Percentiles rank a stretch among this genome's conserved stretches.
These are phyloP conservation scores for Alternaria solani DNA, from an alignment of 2,329 filamentous ascomycete species.

Conservation along the genomic window DNA sequence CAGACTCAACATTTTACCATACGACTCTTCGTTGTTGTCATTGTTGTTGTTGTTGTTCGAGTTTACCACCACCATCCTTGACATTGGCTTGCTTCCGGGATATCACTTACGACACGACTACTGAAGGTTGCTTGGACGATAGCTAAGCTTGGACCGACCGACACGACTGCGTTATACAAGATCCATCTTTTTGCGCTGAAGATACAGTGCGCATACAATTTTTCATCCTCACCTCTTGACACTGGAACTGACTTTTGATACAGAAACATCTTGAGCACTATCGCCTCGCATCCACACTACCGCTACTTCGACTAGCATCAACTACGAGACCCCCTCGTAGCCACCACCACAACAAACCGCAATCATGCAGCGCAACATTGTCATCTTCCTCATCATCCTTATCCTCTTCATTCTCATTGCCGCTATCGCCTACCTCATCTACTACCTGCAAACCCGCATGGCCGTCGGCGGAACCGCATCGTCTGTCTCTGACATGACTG, in stretches of 20 bases:
- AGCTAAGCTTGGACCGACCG: not conserved
- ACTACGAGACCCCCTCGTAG: not conserved
- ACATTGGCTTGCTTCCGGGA: conserved; percentile 1
- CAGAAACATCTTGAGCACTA: not conserved
- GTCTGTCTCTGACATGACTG: conserved; percentile 44
- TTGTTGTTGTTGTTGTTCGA: not conserved
- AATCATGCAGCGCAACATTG: conserved; percentile 61
- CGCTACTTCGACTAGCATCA: not conserved
- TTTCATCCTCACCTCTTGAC: not conserved
- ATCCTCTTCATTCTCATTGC: conserved; percentile 61
- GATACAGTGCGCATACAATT: not conserved
- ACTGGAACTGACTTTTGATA: not conserved
- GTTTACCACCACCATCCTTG: conserved; percentile 1
- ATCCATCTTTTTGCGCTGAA: not conserved
- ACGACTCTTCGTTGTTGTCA: not conserved
- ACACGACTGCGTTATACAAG: conserved; percentile 1
- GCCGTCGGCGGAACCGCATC: conserved; percentile 46
- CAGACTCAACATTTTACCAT: not conserved
- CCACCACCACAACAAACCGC: not conserved
- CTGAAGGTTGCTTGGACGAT: conserved; percentile 20
- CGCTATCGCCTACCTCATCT: conserved; percentile 59
- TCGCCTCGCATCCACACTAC: not conserved
- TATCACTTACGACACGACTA: not conserved
- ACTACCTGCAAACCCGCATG: conserved; percentile 57
- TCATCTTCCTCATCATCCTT: conserved; percentile 62